phyloP scores from a whole-genome alignment of 345 rosid genomes.

The Bruguiera sexangula region DNA sequence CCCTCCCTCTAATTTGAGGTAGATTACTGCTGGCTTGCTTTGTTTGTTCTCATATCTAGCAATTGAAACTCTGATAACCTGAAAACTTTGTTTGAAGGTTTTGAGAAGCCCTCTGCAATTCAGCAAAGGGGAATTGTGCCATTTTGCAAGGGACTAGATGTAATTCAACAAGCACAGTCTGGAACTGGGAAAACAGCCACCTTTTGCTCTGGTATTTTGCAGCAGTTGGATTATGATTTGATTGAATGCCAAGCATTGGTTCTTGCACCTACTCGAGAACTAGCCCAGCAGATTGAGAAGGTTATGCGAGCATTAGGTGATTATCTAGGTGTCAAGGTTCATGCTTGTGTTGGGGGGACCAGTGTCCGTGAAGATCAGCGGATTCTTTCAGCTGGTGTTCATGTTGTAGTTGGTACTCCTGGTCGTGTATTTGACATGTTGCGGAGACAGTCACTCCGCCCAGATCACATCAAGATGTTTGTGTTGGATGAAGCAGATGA shows the following conservation, averaged over 20 bases:
- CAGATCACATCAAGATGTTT: conserved; percentile 21
- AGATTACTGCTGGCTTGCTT: too few species aligned
- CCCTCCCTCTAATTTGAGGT: too few species aligned
- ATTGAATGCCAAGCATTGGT: conserved; percentile 27
- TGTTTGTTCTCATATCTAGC: too few species aligned
- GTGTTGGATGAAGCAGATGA: conserved; percentile 26
- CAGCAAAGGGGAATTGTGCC: conserved; percentile 31
- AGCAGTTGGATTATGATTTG: conserved; percentile 23
- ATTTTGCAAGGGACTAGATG: conserved; percentile 29
- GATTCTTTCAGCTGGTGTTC: conserved; percentile 18
- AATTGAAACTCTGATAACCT: neutral
- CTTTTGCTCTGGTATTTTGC: conserved; percentile 28
- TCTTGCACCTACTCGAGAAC: conserved; percentile 24
- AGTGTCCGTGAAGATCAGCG: conserved; percentile 24
- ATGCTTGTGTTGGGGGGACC: conserved; percentile 27
- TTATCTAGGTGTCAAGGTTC: conserved; percentile 27
- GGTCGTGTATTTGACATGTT: conserved; percentile 27
- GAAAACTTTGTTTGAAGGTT: conserved; percentile 14
- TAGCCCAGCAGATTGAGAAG: conserved; percentile 33
- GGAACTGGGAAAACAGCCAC: conserved; percentile 31
- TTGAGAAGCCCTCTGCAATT: conserved; percentile 33
- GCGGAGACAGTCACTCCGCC: conserved; percentile 25
- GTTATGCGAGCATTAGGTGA: conserved; percentile 29
- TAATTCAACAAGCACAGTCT: conserved; percentile 27
- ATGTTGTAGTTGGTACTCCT: conserved; percentile 22